Base-by-base conservation (phyloP, 768 basidiomycete species). In the Pleurotus ostreatus region DNA sequence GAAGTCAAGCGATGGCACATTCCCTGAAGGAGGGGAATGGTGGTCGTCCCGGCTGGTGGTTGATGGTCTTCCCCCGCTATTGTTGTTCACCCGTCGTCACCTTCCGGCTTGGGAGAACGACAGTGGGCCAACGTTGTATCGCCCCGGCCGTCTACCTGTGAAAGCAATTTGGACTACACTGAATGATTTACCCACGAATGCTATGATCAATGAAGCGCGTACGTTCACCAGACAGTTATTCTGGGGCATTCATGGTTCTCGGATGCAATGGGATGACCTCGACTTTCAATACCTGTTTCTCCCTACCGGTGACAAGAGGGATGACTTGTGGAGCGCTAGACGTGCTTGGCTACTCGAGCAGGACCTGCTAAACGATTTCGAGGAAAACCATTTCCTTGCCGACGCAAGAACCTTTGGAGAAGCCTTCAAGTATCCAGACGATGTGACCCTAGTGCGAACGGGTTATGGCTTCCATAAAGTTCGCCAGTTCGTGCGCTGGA, bases 211-310 rank as follows among this genome's bases (percentile, higher is more conserved):
- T 11, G 65, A 63, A 9, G 86, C 85, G 0, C 72, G 71, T 30
- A 63, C 70, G 18, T 87, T 73, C 61, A 86, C 89, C 1, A 72
- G 83, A 46, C 78, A 70, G 49, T 55, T 90, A 8, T 86, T 91
- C 63, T 85, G 80, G 82, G 73, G 75, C n/a, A 59, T 83, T 2
- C 80, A 81, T 57, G 77, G 79, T 16, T 61, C 74, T 11, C 78
- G 85, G 22, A 86, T 90, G 86, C 63, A 72, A 2, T 86, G 85
- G 80, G 74, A 81, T 18, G 69, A 79, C 26, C 65, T 78, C 26
- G 78, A 88, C 63, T 90, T 88, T 63, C 70, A 79, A 1, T 87
- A 89, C 59, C 74, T 89, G 11, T 78, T 90, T 57, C 63, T 85
- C 1, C 79, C 80, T 1, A 58, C 66, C 20, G 61, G 66, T 3